phyloP scores from a whole-genome alignment of 257 asterid genomes.

The Lycium ferocissimum region DNA sequence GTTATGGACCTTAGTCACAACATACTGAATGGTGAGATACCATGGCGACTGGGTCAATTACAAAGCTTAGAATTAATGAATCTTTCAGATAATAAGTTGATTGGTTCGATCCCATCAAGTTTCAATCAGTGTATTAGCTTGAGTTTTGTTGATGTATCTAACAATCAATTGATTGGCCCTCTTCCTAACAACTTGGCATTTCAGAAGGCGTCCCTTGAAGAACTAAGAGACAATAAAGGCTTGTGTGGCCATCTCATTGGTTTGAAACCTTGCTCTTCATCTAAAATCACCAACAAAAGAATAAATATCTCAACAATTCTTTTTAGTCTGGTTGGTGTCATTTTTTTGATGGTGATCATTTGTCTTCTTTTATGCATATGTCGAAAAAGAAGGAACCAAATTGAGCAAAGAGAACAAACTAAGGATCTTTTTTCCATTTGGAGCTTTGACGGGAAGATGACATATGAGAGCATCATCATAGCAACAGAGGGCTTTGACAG shows the following conservation, averaged over 20 bases:
- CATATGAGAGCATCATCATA: constrained; percentile 35
- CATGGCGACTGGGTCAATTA: constrained; percentile 35
- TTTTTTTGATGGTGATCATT: constrained; percentile 26
- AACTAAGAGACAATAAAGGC: constrained; percentile 37
- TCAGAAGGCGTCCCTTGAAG: constrained; percentile 30
- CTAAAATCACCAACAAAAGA: neutral
- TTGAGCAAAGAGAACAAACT: neutral
- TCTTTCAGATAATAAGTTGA: constrained; percentile 47
- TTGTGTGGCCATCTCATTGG: constrained; percentile 45
- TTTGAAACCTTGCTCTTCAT: constrained; percentile 37
- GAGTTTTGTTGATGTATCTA: constrained; percentile 38
- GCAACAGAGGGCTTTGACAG: constrained; percentile 38
- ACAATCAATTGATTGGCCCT: constrained; percentile 51
- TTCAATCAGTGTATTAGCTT: constrained; percentile 31
- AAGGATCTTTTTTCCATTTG: constrained; percentile 34
- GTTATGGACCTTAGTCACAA: constrained; percentile 45
- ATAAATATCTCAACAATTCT: neutral
- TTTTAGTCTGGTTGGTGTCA: constrained; percentile 28
- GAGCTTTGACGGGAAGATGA: constrained; percentile 43
- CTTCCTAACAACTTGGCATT: constrained; percentile 45
- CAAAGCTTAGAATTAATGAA: constrained; percentile 31
- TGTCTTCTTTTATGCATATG: neutral
- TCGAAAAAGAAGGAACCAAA: neutral
- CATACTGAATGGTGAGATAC: constrained; percentile 39
- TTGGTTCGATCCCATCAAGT: constrained; percentile 45